phyloP scores from a whole-genome alignment of 495 filamentous ascomycete species.

The Daldinia vernicosa region DNA sequence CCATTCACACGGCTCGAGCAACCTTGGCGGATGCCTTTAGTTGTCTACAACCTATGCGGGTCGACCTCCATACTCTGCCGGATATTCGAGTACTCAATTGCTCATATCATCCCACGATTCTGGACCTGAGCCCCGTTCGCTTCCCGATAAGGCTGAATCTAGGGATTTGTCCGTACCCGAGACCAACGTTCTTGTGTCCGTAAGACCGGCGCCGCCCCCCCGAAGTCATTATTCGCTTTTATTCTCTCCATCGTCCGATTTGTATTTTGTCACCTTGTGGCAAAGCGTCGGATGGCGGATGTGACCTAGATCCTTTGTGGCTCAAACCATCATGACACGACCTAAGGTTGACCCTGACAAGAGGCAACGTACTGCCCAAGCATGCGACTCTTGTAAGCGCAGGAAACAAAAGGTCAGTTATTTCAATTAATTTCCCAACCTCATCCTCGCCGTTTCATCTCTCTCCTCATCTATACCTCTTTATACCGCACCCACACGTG shows the following conservation, averaged over 20 bases:
- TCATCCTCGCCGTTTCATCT: constrained; percentile 16
- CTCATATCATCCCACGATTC: constrained; percentile 31
- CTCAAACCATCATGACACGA: constrained; percentile 63
- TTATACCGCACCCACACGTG: constrained; percentile 13
- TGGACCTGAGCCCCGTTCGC: constrained; percentile 34
- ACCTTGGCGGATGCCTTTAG: constrained; percentile 24
- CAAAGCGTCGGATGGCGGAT: constrained; percentile 47
- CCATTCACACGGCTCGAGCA: constrained; percentile 28
- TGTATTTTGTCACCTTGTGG: constrained; percentile 39
- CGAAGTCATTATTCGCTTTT: constrained; percentile 38
- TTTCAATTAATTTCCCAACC: neutral
- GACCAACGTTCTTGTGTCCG: constrained; percentile 44
- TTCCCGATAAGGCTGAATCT: constrained; percentile 47
- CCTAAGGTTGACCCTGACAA: constrained; percentile 71
- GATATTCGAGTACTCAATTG: constrained; percentile 33
- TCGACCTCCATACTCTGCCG: constrained; percentile 34
- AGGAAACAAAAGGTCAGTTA: constrained; percentile 76
- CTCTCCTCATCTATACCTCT: constrained; percentile 26
- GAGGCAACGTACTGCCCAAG: constrained; percentile 70
- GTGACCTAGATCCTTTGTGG: constrained; percentile 41
- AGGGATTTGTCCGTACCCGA: constrained; percentile 45
- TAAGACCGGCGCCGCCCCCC: constrained; percentile 45
- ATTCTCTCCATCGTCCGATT: constrained; percentile 41
- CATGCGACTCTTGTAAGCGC: constrained; percentile 80
- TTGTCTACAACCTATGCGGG: constrained; percentile 41